Conservation (phyloP, 31 red algal species). For the Porphyra umbilicalis region DNA sequence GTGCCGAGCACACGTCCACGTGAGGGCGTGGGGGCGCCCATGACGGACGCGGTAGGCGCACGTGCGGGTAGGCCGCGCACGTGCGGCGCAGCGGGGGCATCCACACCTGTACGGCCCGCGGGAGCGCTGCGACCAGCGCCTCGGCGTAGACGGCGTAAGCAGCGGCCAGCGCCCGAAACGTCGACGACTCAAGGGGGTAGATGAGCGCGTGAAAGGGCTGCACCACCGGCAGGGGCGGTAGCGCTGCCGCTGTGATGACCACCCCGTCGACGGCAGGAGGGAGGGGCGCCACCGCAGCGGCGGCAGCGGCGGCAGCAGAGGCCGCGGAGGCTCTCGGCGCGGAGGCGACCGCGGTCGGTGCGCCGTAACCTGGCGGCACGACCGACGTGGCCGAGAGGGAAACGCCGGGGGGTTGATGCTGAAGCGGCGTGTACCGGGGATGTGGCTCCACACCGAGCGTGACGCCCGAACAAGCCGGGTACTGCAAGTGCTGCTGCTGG, state of each 20-base stretch:
- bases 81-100: conserved; percentile 8
- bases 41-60: neutral
- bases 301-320: conserved; percentile 23
- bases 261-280: conserved; percentile 3
- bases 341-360: conserved; percentile 15
- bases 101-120: conserved; percentile 22
- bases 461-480: too few relatives aligned
- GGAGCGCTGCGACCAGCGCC: conserved; percentile 49
- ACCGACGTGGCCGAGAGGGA: conserved; percentile 7
- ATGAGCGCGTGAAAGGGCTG: conserved; percentile 80
- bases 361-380: conserved; percentile 16
- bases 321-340: conserved; percentile 31
- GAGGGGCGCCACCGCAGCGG: conserved; percentile 19
- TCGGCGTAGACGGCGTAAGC: conserved; percentile 61
- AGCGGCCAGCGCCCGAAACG: conserved; percentile 50
- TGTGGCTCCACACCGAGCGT: too few relatives aligned
- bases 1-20: too few relatives aligned
- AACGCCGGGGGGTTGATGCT: too few relatives aligned
- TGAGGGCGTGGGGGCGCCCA: neutral
- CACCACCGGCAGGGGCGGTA: conserved; percentile 41
- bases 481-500: neutral
- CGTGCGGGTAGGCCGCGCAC: neutral
- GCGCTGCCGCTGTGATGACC: conserved; percentile 29
- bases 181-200: conserved; percentile 50
- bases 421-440: too few relatives aligned